A percentile compares a stretch with the other conserved stretches of the same genome.
Conservation (phyloP, 1,284 basidiomycete species). For the Rhodotorula sp. region DNA sequence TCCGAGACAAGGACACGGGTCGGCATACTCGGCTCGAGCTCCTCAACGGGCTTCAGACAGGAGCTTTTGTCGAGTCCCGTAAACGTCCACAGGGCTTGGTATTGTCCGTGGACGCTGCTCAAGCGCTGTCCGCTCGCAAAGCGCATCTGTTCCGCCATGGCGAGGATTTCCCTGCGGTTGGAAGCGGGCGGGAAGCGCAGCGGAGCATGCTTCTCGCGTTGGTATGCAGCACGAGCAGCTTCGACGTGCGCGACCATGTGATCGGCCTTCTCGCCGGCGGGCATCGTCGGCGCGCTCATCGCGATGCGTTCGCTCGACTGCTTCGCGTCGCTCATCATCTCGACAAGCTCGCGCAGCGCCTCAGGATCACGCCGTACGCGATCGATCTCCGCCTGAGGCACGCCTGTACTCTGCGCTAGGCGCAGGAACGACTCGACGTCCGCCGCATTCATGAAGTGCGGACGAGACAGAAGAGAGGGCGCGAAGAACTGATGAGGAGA, state of each 20-base stretch:
- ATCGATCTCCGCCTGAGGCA: too few species aligned
- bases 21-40: constrained; percentile 1
- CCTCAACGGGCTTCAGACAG: neutral
- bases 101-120: neutral
- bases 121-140: neutral
- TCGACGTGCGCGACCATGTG: neutral
- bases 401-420: too few species aligned
- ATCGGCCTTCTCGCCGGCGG: too few species aligned
- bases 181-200: neutral
- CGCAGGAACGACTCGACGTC: too few species aligned
- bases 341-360: too few species aligned
- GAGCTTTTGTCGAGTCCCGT: neutral
- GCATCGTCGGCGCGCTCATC: too few species aligned
- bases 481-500: too few species aligned
- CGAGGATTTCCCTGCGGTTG: neutral
- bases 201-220: neutral
- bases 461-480: too few species aligned
- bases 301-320: too few species aligned
- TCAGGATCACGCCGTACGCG: too few species aligned
- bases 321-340: too few species aligned
- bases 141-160: neutral
- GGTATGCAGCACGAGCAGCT: neutral
- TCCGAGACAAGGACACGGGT: neutral
- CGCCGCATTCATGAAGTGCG: too few species aligned
- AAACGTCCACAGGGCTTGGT: neutral